Evolutionary conservation across 345 rosid species (phyloP).

Genomic region (Citrus trifoliata): DNA sequence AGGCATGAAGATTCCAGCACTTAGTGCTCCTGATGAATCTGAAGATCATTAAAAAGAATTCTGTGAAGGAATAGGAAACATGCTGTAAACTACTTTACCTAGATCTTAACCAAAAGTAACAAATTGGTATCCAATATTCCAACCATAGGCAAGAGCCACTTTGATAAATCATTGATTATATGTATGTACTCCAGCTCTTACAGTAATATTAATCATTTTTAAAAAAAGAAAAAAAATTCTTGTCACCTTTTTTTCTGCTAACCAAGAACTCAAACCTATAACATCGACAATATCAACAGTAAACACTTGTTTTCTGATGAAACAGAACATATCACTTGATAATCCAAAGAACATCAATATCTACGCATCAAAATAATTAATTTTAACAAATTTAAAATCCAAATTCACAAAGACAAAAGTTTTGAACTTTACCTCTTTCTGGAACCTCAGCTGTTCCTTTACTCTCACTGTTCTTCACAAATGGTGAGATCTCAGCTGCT

Average conservation of each 20-base stretch:
- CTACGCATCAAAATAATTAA: neutral
- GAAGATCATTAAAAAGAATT: neutral
- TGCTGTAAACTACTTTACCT: neutral
- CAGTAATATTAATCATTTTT: neutral
- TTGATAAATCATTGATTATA: neutral
- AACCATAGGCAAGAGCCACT: neutral
- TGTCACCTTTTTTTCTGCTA: neutral
- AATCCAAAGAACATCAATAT: neutral
- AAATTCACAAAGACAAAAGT: neutral
- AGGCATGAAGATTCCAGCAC: slow-evolving; percentile 38
- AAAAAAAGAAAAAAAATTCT: too few species aligned
- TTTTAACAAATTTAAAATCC: neutral
- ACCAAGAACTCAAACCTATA: neutral
- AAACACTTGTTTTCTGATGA: neutral
- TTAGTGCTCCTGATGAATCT: slow-evolving; percentile 35
- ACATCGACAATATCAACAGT: neutral
- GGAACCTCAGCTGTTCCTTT: neutral
- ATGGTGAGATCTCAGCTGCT: neutral
- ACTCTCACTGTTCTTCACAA: neutral
- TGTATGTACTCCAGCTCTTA: neutral
- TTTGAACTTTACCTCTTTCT: slow-evolving; percentile 19
- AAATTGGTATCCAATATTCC: neutral
- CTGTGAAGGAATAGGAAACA: neutral
- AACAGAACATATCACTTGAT: neutral
- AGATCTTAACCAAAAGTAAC: neutral